phyloP scores from a whole-genome alignment of 2,329 filamentous ascomycete genomes.

The Lasiodiplodia citricola region DNA sequence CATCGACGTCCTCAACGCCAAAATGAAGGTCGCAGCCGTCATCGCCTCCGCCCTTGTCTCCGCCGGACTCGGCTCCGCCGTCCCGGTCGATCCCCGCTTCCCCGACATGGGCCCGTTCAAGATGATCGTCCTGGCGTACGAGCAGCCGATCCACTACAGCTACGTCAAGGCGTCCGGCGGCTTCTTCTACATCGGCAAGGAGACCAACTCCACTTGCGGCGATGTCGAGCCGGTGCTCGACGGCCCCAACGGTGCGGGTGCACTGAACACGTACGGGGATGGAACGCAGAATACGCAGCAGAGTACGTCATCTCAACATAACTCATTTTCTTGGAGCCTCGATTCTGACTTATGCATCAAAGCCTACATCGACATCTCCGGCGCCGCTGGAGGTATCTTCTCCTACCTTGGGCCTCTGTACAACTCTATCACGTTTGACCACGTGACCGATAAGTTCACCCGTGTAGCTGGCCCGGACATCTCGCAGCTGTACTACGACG shows the following conservation, averaged over 20 bases:
- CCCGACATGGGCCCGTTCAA: slow-evolving; percentile 5
- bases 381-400: slow-evolving; percentile 1
- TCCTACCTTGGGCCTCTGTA: slow-evolving; percentile 1
- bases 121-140: neutral
- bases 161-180: slow-evolving; percentile 7
- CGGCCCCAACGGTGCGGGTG: neutral
- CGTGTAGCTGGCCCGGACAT: neutral
- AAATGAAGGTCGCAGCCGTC: slow-evolving; percentile 16
- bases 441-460: slow-evolving; percentile 4
- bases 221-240: neutral
- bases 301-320: neutral
- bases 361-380: slow-evolving; percentile 15
- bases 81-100: slow-evolving; percentile 12
- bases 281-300: slow-evolving; percentile 5
- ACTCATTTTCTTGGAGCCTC: too few relatives aligned
- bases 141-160: slow-evolving; percentile 13
- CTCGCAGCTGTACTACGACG: slow-evolving; percentile 13
- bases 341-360: neutral
- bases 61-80: neutral
- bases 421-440: neutral
- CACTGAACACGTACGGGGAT: neutral
- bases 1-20: neutral
- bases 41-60: slow-evolving; percentile 1
- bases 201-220: slow-evolving; percentile 11
- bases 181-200: slow-evolving; percentile 15